Conservation (phyloP, 768 basidiomycete species). For the Tephrocybe sp. region DNA sequence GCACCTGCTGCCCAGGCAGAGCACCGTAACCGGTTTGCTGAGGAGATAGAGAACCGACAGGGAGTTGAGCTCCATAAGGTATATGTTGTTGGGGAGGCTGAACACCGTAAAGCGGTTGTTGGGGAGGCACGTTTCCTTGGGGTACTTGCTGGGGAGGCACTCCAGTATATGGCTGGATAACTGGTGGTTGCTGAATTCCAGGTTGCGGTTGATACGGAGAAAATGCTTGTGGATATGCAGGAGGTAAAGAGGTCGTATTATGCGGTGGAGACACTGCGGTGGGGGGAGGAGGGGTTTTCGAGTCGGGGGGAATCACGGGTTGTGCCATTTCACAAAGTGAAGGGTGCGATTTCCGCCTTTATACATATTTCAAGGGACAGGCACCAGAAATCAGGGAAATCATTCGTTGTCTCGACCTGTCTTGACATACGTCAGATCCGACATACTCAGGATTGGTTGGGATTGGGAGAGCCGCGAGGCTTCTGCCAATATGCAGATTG, state of each 20-base stretch:
- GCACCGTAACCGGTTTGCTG: not conserved
- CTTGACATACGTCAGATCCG: too few species aligned
- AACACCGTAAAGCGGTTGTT: not conserved
- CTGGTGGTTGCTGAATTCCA: not conserved
- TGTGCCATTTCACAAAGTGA: slow-evolving; percentile 1
- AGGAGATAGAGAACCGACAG: not conserved
- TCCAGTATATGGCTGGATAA: not conserved
- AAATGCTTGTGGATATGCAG: not conserved
- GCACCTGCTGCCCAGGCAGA: not conserved
- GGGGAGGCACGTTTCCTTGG: not conserved
- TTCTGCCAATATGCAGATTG: too few species aligned
- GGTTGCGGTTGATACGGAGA: not conserved
- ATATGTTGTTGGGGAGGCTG: not conserved
- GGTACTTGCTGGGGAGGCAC: not conserved
- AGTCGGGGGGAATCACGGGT: slow-evolving; percentile 1
- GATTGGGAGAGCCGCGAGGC: too few species aligned
- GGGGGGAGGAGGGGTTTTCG: slow-evolving; percentile 3
- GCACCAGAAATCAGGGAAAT: too few species aligned
- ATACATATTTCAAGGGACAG: not conserved
- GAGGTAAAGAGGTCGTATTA: not conserved
- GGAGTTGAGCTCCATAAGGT: not conserved
- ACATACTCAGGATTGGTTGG: too few species aligned
- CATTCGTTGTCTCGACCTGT: too few species aligned
- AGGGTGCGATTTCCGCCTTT: not conserved
- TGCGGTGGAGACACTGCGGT: not conserved